Evolutionary conservation across 2,329 filamentous ascomycete species (phyloP).

Genomic region (Penicillium capsulatum): DNA sequence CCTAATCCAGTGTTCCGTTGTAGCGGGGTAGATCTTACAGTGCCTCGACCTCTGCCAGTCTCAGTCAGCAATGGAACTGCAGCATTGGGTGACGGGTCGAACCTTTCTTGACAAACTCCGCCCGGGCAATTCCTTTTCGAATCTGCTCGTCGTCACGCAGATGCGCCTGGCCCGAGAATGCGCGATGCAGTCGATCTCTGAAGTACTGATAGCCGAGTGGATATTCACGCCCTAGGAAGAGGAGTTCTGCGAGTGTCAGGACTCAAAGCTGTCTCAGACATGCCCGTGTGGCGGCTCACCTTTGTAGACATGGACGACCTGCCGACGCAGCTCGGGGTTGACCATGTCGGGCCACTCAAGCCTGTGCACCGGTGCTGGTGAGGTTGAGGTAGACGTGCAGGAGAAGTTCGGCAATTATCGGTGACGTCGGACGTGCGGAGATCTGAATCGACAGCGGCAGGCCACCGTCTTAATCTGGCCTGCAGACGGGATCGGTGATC

Average conservation of each 20-base stretch:
- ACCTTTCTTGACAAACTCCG: slow-evolving; percentile 91
- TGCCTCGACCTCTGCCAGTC: slow-evolving; percentile 72
- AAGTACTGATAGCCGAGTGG: slow-evolving; percentile 82
- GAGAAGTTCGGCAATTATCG: slow-evolving; percentile 17
- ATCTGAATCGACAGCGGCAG: slow-evolving; percentile 5
- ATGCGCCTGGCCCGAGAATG: slow-evolving; percentile 71
- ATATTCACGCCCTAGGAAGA: slow-evolving; percentile 81
- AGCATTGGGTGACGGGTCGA: too few relatives aligned
- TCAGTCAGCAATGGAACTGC: background rate
- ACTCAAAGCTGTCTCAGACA: background rate
- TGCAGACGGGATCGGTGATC: too few relatives aligned
- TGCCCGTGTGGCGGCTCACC: slow-evolving; percentile 47
- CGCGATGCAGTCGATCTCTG: slow-evolving; percentile 72
- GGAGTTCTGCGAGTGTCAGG: slow-evolving; percentile 58
- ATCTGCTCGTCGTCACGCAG: slow-evolving; percentile 73
- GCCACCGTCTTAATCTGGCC: background rate
- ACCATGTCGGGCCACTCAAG: slow-evolving; percentile 27
- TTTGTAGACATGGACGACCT: slow-evolving; percentile 88
- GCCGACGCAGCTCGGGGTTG: slow-evolving; percentile 61
- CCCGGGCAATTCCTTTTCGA: slow-evolving; percentile 66
- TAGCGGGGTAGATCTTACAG: slow-evolving; percentile 57
- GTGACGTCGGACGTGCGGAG: slow-evolving; percentile 21
- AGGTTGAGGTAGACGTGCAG: too few relatives aligned
- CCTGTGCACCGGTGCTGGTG: too few relatives aligned
- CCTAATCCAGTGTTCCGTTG: background rate